Base-by-base conservation (phyloP, 106 monocot species). In the Ottelia alismoides region DNA sequence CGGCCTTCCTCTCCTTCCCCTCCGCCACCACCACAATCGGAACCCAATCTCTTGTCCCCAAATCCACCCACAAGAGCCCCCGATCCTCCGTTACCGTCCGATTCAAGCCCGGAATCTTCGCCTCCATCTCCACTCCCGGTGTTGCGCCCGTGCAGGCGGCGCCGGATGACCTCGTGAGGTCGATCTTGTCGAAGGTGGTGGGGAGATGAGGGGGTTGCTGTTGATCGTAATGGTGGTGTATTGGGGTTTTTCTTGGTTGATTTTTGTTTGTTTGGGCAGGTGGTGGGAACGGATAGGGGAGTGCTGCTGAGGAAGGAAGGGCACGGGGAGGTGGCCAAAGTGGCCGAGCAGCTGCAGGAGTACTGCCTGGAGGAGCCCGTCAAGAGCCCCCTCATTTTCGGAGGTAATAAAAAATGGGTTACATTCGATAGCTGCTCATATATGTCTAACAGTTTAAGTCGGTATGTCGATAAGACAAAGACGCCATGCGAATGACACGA, bases 221-320 rank as follows among this genome's bases (percentile, higher is more conserved):
- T n/a, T n/a, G n/a, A n/a, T n/a, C n/a, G n/a, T n/a, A n/a, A 6
- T 40, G 35, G 4, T 40, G 14, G 4, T 4, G 14, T 4, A 40
- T 6, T 40, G 35, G 9, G 14, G 35, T 40, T 6, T n/a, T 22
- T n/a, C 53, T 28, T 14, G 27, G 27, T 23, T 46, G 27, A 16
- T 26, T 2, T 7, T 4, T 51, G 49, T 45, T n/a, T n/a, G n/a
- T n/a, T n/a, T n/a, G n/a, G n/a, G n/a, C n/a, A 86, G 86, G 86
- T 87, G 30, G 78, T 65, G 32, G 86, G 86, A 65, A 81, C 77
- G n/a, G 86, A 87, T 70, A 49, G 86, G 59, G 86, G 86, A 51
- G 81, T 87, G 55, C 27, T 59, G 53, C 74, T 87, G 19, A 45
- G 77, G 2, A 74, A 74, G 63, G 74, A 87, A 31, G 74, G 65